Evolutionary conservation across 2,329 filamentous ascomycete species (phyloP).

Genomic region (Pyrenochaeta sp.): DNA sequence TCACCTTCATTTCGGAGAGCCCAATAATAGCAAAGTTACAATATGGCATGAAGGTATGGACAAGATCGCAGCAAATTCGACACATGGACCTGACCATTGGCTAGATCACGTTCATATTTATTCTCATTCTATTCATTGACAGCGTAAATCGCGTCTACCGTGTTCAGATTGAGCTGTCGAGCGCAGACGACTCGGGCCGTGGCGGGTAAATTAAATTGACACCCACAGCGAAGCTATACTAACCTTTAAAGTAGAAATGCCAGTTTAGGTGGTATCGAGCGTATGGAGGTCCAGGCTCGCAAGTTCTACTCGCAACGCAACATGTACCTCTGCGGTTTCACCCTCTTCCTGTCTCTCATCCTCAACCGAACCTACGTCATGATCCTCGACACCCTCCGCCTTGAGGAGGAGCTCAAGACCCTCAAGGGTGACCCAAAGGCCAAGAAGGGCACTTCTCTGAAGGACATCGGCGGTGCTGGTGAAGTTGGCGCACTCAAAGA

Average conservation of each 20-base stretch:
- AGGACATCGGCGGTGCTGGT: conserved; percentile 75
- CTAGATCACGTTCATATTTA: conserved; percentile 97
- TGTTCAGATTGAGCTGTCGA: conserved; percentile 86
- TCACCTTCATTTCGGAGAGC: conserved; percentile 95
- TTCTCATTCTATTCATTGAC: conserved; percentile 96
- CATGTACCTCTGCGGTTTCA: conserved; percentile 99
- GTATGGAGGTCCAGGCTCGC: conserved; percentile 97
- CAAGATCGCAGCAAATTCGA: background rate
- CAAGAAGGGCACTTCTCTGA: conserved; percentile 74
- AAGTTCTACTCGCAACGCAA: conserved; percentile 99
- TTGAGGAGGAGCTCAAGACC: conserved; percentile 89
- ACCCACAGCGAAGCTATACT: conserved; percentile 11
- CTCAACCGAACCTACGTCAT: conserved; percentile 99
- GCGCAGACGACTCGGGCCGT: conserved; percentile 70
- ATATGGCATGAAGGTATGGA: conserved; percentile 85
- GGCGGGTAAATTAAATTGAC: conserved; percentile 57
- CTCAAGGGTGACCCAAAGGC: conserved; percentile 73
- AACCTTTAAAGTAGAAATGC: conserved; percentile 60
- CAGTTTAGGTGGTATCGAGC: conserved; percentile 84
- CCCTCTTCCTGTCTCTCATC: conserved; percentile 97
- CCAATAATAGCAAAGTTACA: conserved; percentile 87
- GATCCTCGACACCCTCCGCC: conserved; percentile 89
- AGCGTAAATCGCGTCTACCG: conserved; percentile 96
- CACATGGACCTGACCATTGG: conserved; percentile 16
- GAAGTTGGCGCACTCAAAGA: conserved; percentile 76